Base-by-base conservation (phyloP, 805 yeast genomes). In the Saturnispora hagleri region DNA sequence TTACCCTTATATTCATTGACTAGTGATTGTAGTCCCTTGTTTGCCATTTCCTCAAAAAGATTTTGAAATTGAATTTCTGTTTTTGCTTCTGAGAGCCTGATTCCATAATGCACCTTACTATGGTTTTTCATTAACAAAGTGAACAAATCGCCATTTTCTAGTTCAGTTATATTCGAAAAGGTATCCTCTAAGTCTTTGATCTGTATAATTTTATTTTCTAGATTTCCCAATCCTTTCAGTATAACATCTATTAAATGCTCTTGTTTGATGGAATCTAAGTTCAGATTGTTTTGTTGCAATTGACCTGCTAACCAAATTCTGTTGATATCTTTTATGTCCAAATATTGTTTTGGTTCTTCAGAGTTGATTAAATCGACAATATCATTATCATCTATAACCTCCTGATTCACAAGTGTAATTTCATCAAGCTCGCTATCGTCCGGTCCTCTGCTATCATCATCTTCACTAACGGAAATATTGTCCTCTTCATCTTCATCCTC, bases 261-360 rank as follows among this genome's bases (percentile, higher is more conserved):
- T 46, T 62, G 63, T 43, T 57, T 62, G 50, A 61, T 61, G 62
- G 71, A 55, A 74, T 80, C 79, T 26, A 60, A 57, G 46, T 63
- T 68, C 7, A 51, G 57, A 41, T 62, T 61, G 4, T 60, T 58
- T 2, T 65, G 49, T 0, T 78, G 63, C 1, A 86, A 56, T 47
- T 73, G 71, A 52, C 79, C 70, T 48, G 79, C 79, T 2, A 86
- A 65, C 76, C 81, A 86, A 52, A 69, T 74, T 6, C 62, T 65
- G 51, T 73, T 70, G 5, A 68, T 54, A 1, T 57, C 46, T 33
- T 54, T 53, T 7, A 62, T 54, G 17, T 56, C 56, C 17, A 62
- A 47, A 22, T 43, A 22, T 27, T 46, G 27, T 44, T 42, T 41
- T 20, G 58, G 58, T 8, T 48, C 56, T n/a, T 43, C 53, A 3